Evolutionary conservation across 148 eudicot genomes (phyloP).

Genomic region (Rhododendron henanense): DNA sequence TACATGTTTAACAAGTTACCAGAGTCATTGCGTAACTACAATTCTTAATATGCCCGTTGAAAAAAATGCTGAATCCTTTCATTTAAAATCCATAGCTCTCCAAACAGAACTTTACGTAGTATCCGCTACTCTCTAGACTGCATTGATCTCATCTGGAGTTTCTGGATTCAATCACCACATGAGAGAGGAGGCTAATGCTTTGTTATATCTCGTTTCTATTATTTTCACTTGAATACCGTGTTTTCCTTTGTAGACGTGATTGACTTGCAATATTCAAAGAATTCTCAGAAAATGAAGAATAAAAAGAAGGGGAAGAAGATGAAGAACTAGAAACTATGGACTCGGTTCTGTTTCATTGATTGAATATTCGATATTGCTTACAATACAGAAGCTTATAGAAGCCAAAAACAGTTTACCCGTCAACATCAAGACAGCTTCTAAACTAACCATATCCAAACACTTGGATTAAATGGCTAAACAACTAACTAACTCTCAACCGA

Average conservation of each 20-base stretch:
- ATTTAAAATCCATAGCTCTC: not conserved
- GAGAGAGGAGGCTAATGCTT: not conserved
- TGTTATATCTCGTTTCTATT: not conserved
- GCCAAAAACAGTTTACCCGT: too few relatives aligned
- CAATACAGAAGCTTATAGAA: too few relatives aligned
- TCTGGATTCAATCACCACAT: not conserved
- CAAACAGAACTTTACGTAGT: not conserved
- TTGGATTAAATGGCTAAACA: too few relatives aligned
- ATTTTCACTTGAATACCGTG: not conserved
- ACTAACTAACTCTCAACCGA: too few relatives aligned
- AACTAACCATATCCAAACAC: too few relatives aligned
- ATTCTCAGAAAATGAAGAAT: too few relatives aligned
- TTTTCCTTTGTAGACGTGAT: not conserved
- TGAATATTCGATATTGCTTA: too few relatives aligned
- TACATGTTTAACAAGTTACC: not conserved
- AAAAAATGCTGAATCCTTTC: not conserved
- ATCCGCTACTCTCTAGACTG: not conserved
- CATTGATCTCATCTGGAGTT: not conserved
- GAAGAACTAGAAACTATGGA: too few relatives aligned
- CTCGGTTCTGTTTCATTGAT: too few relatives aligned
- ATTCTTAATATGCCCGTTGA: not conserved
- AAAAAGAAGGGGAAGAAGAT: too few relatives aligned
- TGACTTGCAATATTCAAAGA: not conserved
- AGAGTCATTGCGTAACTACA: not conserved
- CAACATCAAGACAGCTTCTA: too few relatives aligned